Evolutionary conservation across 192 early-diverging fungal genomes (phyloP).

Genomic region (Chytriomyces sp.): DNA sequence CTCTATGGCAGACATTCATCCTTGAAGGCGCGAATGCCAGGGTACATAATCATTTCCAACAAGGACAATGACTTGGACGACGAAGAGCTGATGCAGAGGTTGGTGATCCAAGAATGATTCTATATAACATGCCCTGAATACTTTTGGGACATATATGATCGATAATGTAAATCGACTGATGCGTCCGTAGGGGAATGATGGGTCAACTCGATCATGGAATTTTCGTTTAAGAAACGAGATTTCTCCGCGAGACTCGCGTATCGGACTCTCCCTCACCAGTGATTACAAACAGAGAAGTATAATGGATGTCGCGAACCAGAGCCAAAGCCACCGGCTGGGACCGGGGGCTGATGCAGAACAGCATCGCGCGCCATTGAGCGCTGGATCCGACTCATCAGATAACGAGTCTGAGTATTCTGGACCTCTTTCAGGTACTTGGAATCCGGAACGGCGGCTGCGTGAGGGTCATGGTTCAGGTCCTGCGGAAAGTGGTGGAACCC

Average conservation of each 20-base stretch:
- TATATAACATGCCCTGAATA: neutral
- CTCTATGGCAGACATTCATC: neutral
- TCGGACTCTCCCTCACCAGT: neutral
- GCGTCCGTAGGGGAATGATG: neutral
- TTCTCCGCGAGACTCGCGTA: neutral
- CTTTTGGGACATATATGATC: neutral
- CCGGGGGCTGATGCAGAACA: neutral
- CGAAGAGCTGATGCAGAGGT: too few species aligned
- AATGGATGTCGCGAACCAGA: neutral
- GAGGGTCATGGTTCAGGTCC: too few species aligned
- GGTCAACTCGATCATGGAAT: too few species aligned
- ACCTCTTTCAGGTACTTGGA: too few species aligned
- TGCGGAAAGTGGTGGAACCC: too few species aligned
- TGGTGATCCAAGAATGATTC: too few species aligned
- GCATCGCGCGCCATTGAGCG: too few species aligned
- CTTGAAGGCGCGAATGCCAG: conserved; percentile 36
- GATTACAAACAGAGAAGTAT: neutral
- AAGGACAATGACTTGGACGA: conserved; percentile 20
- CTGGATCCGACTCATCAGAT: too few species aligned
- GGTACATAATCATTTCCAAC: conserved; percentile 44
- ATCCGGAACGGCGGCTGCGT: too few species aligned
- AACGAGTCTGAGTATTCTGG: too few species aligned
- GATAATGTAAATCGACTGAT: neutral
- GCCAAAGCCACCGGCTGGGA: neutral
- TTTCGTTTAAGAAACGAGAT: neutral